Evolutionary conservation across 2,329 filamentous ascomycete genomes (phyloP).

Genomic region (Cladosporium sp.): DNA sequence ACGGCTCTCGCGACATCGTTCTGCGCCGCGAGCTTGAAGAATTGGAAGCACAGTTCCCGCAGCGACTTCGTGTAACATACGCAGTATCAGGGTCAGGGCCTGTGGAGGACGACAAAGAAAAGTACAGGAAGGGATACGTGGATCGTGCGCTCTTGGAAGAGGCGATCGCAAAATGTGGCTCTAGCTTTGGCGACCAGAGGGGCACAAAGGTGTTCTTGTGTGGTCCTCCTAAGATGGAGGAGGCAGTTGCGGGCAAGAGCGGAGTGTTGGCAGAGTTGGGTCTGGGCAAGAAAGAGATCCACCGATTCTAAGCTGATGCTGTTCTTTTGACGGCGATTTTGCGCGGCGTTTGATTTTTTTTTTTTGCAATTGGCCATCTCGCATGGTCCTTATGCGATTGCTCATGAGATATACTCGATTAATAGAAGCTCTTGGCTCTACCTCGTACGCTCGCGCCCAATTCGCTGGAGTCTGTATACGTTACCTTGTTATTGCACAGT

Average conservation of each 20-base stretch:
- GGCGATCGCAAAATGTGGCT: slow-evolving; percentile 46
- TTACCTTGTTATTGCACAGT: too few species aligned
- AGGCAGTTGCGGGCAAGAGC: slow-evolving; percentile 53
- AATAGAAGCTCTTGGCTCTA: neutral
- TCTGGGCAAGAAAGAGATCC: slow-evolving; percentile 59
- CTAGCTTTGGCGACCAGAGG: slow-evolving; percentile 35
- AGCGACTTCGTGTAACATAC: slow-evolving; percentile 60
- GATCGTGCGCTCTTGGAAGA: slow-evolving; percentile 58
- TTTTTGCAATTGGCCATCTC: neutral
- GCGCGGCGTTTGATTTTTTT: neutral
- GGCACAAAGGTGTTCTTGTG: slow-evolving; percentile 67
- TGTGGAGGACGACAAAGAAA: slow-evolving; percentile 39
- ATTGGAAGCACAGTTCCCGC: slow-evolving; percentile 54
- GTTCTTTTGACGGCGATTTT: neutral
- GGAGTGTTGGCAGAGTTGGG: slow-evolving; percentile 62
- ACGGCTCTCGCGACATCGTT: slow-evolving; percentile 64
- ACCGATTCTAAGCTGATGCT: slow-evolving; percentile 54
- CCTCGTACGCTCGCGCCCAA: neutral
- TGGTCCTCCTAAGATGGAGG: slow-evolving; percentile 69
- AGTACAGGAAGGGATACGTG: slow-evolving; percentile 58
- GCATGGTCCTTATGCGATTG: neutral
- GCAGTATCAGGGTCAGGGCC: slow-evolving; percentile 54
- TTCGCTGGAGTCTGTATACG: neutral
- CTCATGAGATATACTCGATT: neutral
- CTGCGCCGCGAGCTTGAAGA: slow-evolving; percentile 58